Conservation (phyloP, 2,329 filamentous ascomycete species). For the Diaporthe citrichinensis region DNA sequence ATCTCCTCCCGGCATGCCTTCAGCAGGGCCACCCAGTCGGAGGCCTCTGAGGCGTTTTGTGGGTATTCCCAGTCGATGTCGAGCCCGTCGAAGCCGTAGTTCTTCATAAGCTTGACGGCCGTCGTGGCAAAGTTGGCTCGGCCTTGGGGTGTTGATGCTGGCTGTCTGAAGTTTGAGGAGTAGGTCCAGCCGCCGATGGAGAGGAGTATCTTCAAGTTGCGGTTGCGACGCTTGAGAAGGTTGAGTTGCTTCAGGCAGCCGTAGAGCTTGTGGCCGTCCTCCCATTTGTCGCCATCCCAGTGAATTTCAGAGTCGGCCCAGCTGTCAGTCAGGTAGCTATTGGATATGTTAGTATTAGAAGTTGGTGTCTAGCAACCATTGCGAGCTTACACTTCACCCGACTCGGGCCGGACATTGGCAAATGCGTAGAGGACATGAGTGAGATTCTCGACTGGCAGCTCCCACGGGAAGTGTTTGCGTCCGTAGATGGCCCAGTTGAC, state of each 20-base stretch:
- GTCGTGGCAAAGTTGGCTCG: conserved; percentile 80
- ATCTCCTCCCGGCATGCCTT: conserved; percentile 69
- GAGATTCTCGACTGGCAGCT: conserved; percentile 83
- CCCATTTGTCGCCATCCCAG: conserved; percentile 78
- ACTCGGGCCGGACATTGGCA: conserved; percentile 84
- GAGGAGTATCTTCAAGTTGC: conserved; percentile 86
- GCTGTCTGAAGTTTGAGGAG: conserved; percentile 83
- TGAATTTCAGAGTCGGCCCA: conserved; percentile 83
- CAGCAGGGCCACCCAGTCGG: conserved; percentile 72
- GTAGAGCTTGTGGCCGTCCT: conserved; percentile 87
- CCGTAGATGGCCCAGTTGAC: conserved; percentile 91
- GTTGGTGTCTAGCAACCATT: conserved; percentile 35
- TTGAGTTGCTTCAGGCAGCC: conserved; percentile 92
- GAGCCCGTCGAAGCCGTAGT: conserved; percentile 83
- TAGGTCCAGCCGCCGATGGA: conserved; percentile 96
- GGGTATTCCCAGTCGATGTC: conserved; percentile 81
- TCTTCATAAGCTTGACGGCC: conserved; percentile 81
- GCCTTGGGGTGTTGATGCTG: conserved; percentile 79
- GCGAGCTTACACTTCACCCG: conserved; percentile 77
- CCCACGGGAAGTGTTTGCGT: conserved; percentile 86
- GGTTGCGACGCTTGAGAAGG: conserved; percentile 84
- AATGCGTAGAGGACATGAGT: conserved; percentile 94
- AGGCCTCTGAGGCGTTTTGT: conserved; percentile 66
- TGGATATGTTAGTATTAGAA: not conserved
- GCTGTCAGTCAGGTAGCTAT: conserved; percentile 66